Base-by-base conservation (phyloP, 2,329 filamentous ascomycete genomes). In the Phyllosticta ampelicida region DNA sequence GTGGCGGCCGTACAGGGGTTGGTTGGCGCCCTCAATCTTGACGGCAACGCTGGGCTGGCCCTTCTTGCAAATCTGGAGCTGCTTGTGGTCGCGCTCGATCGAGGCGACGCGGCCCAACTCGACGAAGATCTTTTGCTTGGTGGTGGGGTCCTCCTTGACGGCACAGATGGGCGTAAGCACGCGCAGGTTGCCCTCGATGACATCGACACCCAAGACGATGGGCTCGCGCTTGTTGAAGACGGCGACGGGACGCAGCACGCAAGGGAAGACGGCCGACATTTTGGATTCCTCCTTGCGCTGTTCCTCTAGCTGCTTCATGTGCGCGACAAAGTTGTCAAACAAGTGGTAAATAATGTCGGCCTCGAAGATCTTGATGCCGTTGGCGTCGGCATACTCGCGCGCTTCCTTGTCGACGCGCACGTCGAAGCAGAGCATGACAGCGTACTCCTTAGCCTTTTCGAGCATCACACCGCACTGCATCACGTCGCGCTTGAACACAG, bases 391-490 rank as follows among this genome's bases (percentile, higher is more conserved):
- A 67, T 97, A 95, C 9, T 83, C 80, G 64, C 87, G 85, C 0
- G 94, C 94, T 70, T 99, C 94, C 74, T 96, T 97, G 76, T 99
- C 94, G 16, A 99, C 89, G 78, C 96, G 97, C 75, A 99, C 94
- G 72, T 99, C 95, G 80, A 99, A 99, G 73, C 94, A 97, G 54
- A 99, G 85, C 94, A 99, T 99, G 71, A 97, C 89, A n/a, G 94
- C 94, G 66, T 86, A 95, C 70, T 99, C 91, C 64, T 90, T 90
- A 16, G 86, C 82, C 77, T 96, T 97, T 75, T 99, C 94, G 68
- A 97, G 73, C 94, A 99, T 99, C 65, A 89, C 87, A 68, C 90
- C 91, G 1, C 78, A 89, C 81, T 84, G 91, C 82, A 97, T 94
- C 57, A 99, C 89, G 74, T 99, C 94, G 67, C 94, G 89, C 80